Conservation (phyloP, 2,329 filamentous ascomycete genomes). For the Xylaria sp. region DNA sequence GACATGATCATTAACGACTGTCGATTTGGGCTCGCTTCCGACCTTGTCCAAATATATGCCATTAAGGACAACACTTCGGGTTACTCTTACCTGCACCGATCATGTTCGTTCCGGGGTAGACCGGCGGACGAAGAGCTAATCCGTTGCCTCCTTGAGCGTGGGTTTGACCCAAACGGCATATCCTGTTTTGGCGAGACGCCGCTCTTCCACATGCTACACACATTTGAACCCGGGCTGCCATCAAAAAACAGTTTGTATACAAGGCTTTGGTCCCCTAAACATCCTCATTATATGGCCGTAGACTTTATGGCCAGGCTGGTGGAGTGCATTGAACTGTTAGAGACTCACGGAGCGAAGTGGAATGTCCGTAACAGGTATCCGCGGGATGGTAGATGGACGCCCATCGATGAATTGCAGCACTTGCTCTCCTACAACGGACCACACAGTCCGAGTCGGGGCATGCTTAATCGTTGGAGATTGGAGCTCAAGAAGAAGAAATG, state of each 20-base stretch:
- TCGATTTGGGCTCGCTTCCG: background rate
- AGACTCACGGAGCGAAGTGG: background rate
- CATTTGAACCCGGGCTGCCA: background rate
- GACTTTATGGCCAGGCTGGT: background rate
- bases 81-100: background rate
- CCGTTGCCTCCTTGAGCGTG: background rate
- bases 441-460: background rate
- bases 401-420: background rate
- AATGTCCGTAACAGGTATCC: background rate
- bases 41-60: background rate
- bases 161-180: background rate
- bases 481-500: background rate
- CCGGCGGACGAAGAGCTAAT: background rate
- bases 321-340: background rate
- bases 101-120: background rate
- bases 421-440: background rate
- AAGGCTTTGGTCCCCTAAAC: background rate
- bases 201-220: slow-evolving; percentile 1
- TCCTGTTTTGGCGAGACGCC: background rate
- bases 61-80: background rate
- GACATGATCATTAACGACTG: background rate
- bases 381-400: background rate
- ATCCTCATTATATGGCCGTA: background rate
- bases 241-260: background rate
- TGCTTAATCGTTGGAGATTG: background rate